phyloP scores from a whole-genome alignment of 768 basidiomycete genomes.

The Boletus rubropictus region DNA sequence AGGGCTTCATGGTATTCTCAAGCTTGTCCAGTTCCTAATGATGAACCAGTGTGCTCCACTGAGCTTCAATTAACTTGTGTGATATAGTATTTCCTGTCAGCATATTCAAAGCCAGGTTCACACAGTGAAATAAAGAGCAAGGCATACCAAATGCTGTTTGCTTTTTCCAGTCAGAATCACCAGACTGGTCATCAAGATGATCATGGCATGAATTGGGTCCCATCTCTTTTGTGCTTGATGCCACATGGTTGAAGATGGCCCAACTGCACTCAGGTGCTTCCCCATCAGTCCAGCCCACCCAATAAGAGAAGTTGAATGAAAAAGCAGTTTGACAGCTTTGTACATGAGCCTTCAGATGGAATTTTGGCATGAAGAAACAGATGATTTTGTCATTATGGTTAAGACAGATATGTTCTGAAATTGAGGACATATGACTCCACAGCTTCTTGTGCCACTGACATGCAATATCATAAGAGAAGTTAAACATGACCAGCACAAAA shows the following conservation, averaged over 20 bases:
- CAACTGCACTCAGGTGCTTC: too few species aligned
- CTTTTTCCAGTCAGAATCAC: conserved; percentile 4
- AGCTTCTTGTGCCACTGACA: too few species aligned
- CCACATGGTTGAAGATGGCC: neutral
- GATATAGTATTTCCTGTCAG: neutral
- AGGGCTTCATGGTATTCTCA: neutral
- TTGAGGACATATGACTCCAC: neutral
- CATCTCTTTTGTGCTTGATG: neutral
- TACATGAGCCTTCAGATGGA: neutral
- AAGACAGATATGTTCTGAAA: neutral
- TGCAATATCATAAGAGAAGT: neutral
- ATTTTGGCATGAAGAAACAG: neutral
- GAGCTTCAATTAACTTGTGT: neutral
- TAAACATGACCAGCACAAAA: neutral
- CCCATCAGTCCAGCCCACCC: too few species aligned
- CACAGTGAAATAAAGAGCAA: too few species aligned
- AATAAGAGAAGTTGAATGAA: too few species aligned
- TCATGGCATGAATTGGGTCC: too few species aligned
- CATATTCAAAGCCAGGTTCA: too few species aligned
- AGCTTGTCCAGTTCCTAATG: neutral
- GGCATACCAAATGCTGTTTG: neutral
- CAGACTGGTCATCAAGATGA: neutral
- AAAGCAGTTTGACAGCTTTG: neutral
- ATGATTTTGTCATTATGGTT: neutral
- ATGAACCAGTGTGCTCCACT: neutral